A percentile compares a stretch with the other conserved stretches of the same genome.
These are phyloP conservation scores for Glarea lozoyensis DNA, from an alignment of 495 filamentous ascomycete species.

Conservation along the genomic window DNA sequence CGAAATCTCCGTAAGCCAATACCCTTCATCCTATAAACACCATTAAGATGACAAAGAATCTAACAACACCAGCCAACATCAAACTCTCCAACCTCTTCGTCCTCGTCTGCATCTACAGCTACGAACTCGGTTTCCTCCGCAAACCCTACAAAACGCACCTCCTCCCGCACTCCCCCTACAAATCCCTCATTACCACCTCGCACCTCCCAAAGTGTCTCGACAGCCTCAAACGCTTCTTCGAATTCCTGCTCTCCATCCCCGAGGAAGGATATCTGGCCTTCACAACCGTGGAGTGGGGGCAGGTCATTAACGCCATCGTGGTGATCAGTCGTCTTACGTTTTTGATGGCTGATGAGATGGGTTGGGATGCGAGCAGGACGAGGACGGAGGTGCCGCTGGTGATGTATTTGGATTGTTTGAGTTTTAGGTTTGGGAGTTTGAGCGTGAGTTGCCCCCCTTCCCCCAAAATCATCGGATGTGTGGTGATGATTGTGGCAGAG, in stretches of 20 bases:
- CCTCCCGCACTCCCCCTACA: slow-evolving; percentile 9
- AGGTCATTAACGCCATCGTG: slow-evolving; percentile 23
- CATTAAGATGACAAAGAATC: slow-evolving; percentile 1
- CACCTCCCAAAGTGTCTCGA: slow-evolving; percentile 24
- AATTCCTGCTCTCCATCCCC: slow-evolving; percentile 21
- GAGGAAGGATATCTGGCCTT: slow-evolving; percentile 12
- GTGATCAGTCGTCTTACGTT: slow-evolving; percentile 25
- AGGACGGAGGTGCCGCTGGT: slow-evolving; percentile 10
- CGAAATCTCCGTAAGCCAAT: slow-evolving; percentile 17
- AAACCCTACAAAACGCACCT: slow-evolving; percentile 16
- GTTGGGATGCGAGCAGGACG: slow-evolving; percentile 13
- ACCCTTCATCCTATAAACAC: not conserved
- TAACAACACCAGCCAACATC: slow-evolving; percentile 10
- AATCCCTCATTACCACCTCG: slow-evolving; percentile 12
- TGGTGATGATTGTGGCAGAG: no score
- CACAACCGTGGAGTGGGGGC: slow-evolving; percentile 21
- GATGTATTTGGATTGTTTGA: slow-evolving; percentile 19
- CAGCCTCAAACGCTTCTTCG: slow-evolving; percentile 24
- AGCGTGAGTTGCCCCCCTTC: no score
- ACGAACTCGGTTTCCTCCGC: slow-evolving; percentile 20
- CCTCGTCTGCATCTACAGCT: slow-evolving; percentile 21
- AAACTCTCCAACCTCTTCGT: slow-evolving; percentile 15
- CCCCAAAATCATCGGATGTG: no score
- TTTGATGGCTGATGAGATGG: slow-evolving; percentile 20
- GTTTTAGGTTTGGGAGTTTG: slow-evolving; percentile 17